These are phyloP conservation scores for Hebeloma cylindrosporum DNA, from an alignment of 768 basidiomycete genomes.

Conservation along the genomic window DNA sequence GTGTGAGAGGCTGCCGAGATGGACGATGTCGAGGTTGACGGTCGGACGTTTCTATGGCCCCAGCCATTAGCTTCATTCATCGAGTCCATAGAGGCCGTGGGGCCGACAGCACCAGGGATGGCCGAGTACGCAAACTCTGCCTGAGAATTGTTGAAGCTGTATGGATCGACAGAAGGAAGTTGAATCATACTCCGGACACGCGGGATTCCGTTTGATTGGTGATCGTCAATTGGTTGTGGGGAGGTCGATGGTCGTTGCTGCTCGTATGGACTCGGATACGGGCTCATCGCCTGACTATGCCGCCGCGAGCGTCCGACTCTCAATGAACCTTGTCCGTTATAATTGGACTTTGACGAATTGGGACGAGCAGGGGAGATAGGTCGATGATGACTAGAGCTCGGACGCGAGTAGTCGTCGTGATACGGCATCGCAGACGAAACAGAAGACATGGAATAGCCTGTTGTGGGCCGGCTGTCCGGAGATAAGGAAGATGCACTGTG, in stretches of 20 bases:
- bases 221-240: slow-evolving; percentile 63
- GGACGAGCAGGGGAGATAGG: slow-evolving; percentile 71
- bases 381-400: slow-evolving; percentile 71
- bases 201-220: slow-evolving; percentile 51
- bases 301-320: slow-evolving; percentile 73
- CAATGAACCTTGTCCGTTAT: slow-evolving; percentile 50
- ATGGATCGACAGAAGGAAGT: slow-evolving; percentile 69
- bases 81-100: slow-evolving; percentile 42
- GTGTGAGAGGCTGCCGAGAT: slow-evolving; percentile 76
- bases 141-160: slow-evolving; percentile 62
- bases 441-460: slow-evolving; percentile 83
- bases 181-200: slow-evolving; percentile 85
- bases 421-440: slow-evolving; percentile 77
- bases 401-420: slow-evolving; percentile 75
- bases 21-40: slow-evolving; percentile 76
- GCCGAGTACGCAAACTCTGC: slow-evolving; percentile 84
- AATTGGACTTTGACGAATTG: slow-evolving; percentile 63
- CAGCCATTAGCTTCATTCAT: slow-evolving; percentile 49
- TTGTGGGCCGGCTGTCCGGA: slow-evolving; percentile 83
- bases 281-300: slow-evolving; percentile 85
- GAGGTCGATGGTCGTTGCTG: slow-evolving; percentile 71
- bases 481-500: slow-evolving; percentile 75
- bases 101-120: slow-evolving; percentile 45
- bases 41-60: slow-evolving; percentile 56
- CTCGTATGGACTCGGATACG: slow-evolving; percentile 81